phyloP scores from a whole-genome alignment of 371 early-diverging fungal genomes.

The Mucor saturninus region DNA sequence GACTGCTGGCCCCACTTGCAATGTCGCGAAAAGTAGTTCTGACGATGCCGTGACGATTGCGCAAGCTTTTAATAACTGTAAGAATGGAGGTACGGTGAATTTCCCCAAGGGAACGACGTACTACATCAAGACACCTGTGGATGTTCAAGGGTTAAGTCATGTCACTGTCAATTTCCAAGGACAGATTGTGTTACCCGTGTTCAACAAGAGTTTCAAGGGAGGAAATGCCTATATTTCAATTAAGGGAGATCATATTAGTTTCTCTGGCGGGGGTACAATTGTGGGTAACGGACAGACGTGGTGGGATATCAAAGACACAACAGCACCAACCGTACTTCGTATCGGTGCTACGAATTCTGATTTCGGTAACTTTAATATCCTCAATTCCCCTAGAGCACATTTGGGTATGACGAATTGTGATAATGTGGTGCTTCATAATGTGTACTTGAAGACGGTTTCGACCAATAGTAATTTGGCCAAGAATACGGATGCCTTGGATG shows the following conservation, averaged over 20 bases:
- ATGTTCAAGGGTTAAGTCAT: slow-evolving; percentile 25
- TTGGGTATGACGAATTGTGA: slow-evolving; percentile 31
- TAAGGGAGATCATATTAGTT: slow-evolving; percentile 34
- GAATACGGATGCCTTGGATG: slow-evolving; percentile 47
- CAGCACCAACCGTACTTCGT: slow-evolving; percentile 38
- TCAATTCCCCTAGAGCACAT: slow-evolving; percentile 40
- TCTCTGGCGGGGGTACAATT: slow-evolving; percentile 23
- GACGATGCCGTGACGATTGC: slow-evolving; percentile 36
- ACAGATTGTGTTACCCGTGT: slow-evolving; percentile 32
- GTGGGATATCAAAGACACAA: slow-evolving; percentile 36
- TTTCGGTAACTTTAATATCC: slow-evolving; percentile 36
- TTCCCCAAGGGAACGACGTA: slow-evolving; percentile 35
- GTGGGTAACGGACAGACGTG: slow-evolving; percentile 42
- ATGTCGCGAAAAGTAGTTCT: slow-evolving; percentile 23
- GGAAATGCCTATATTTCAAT: slow-evolving; percentile 32
- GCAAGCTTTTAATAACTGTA: slow-evolving; percentile 36
- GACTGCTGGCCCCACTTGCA: slow-evolving; percentile 30
- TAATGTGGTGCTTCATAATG: slow-evolving; percentile 26
- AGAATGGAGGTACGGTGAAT: slow-evolving; percentile 37
- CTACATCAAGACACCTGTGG: slow-evolving; percentile 29
- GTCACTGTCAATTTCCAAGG: slow-evolving; percentile 36
- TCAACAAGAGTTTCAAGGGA: slow-evolving; percentile 31
- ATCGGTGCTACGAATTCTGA: slow-evolving; percentile 34
- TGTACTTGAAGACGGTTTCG: slow-evolving; percentile 36
- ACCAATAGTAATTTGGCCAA: slow-evolving; percentile 22